Percentiles rank a stretch among this genome's conserved stretches.
These are phyloP conservation scores for Prunus yedoensis DNA, from an alignment of 331 rosid species.

Conservation along the genomic window DNA sequence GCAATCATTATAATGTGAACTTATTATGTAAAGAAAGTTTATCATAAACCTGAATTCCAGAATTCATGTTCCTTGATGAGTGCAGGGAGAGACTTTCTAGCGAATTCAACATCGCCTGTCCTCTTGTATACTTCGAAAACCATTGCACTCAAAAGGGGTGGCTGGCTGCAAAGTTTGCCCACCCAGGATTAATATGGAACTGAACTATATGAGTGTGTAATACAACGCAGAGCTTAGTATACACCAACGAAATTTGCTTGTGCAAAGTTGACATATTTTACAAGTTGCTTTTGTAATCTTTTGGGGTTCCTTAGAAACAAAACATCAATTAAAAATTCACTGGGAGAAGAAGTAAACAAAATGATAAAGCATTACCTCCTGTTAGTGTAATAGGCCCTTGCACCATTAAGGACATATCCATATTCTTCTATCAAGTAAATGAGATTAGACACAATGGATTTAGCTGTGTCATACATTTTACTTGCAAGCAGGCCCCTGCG, in stretches of 20 bases:
- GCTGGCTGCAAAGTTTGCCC: constrained; percentile 67
- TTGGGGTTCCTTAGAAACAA: too few species aligned
- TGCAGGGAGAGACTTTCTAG: constrained; percentile 66
- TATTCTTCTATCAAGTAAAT: constrained; percentile 62
- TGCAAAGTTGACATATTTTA: too few species aligned
- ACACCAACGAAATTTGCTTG: too few species aligned
- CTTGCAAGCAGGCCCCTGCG: constrained; percentile 85
- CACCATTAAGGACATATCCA: constrained; percentile 86
- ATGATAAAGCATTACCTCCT: constrained; percentile 53
- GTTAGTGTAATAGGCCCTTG: constrained; percentile 82
- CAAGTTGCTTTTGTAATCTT: too few species aligned
- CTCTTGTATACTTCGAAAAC: constrained; percentile 62
- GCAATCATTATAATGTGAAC: not conserved
- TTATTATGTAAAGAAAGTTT: not conserved
- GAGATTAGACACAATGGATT: constrained; percentile 61
- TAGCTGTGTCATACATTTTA: constrained; percentile 83
- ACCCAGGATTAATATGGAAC: not conserved
- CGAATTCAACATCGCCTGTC: constrained; percentile 63
- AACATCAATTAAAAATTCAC: too few species aligned
- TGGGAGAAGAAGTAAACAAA: too few species aligned
- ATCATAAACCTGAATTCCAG: constrained; percentile 52
- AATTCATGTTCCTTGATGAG: constrained; percentile 68
- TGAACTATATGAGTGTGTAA: not conserved
- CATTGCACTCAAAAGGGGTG: constrained; percentile 95
- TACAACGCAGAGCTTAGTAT: not conserved